These are phyloP conservation scores for Colletotrichum karsti DNA, from an alignment of 2,329 filamentous ascomycete genomes.

Conservation along the genomic window DNA sequence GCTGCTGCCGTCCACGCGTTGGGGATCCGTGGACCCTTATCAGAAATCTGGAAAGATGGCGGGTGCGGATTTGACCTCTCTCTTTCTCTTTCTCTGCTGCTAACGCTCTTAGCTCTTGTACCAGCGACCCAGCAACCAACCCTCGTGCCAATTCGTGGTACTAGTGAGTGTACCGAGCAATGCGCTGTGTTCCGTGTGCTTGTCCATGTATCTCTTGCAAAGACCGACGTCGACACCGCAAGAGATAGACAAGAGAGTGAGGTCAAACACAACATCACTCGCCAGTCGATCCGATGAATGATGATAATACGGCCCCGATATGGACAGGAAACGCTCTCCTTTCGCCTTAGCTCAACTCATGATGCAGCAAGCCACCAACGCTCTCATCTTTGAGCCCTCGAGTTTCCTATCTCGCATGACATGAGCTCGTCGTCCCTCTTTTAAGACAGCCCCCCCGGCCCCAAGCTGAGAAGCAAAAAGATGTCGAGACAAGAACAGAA, in stretches of 20 bases:
- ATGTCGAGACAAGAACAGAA: neutral
- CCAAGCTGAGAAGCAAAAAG: neutral
- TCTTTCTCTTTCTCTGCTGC: neutral
- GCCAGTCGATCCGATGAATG: constrained; percentile 1
- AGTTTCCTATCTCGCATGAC: neutral
- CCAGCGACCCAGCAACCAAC: constrained; percentile 6
- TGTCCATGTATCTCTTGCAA: constrained; percentile 10
- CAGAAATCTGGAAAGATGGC: constrained; percentile 26
- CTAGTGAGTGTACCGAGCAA: neutral
- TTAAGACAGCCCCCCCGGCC: neutral
- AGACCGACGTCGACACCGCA: constrained; percentile 12
- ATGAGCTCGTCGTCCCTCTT: neutral
- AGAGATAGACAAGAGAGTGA: constrained; percentile 15
- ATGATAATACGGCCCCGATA: constrained; percentile 21
- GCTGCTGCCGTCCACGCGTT: neutral
- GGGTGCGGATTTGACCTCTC: constrained; percentile 18
- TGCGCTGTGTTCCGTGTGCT: neutral
- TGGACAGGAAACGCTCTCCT: neutral
- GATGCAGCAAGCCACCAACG: constrained; percentile 27
- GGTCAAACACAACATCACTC: neutral
- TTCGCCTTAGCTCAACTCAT: constrained; percentile 17
- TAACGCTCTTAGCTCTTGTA: neutral
- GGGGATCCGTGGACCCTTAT: constrained; percentile 12
- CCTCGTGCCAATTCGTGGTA: neutral
- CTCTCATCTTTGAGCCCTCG: neutral